A percentile compares a stretch with the other conserved stretches of the same genome.
phyloP scores from a whole-genome alignment of 345 rosid genomes.

The Citrus hindsii region DNA sequence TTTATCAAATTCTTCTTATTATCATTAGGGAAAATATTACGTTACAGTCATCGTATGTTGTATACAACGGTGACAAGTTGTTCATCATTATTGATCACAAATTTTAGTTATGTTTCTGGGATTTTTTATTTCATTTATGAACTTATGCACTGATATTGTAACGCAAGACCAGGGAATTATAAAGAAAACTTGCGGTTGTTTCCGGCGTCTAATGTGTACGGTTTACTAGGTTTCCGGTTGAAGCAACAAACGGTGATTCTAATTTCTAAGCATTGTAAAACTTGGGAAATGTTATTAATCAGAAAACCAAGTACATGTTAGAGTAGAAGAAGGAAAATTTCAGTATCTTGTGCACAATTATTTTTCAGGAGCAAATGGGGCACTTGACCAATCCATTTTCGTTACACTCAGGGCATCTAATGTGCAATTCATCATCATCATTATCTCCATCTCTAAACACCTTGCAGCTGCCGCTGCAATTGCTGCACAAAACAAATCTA shows the following conservation, averaged over 20 bases:
- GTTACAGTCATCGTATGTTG: neutral
- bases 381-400: slow-evolving; percentile 85
- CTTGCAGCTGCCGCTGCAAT: slow-evolving; percentile 73
- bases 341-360: neutral
- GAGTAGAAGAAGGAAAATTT: neutral
- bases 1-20: neutral
- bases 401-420: slow-evolving; percentile 66
- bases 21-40: neutral
- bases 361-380: slow-evolving; percentile 41
- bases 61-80: too few relatives aligned
- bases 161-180: too few relatives aligned
- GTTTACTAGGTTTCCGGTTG: neutral
- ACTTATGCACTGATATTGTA: too few relatives aligned
- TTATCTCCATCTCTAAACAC: slow-evolving; percentile 23
- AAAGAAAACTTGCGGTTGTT: too few relatives aligned
- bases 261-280: neutral
- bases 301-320: neutral
- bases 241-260: neutral
- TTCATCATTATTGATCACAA: neutral
- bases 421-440: slow-evolving; percentile 7
- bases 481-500: slow-evolving; percentile 62
- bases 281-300: neutral
- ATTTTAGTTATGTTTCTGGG: too few relatives aligned
- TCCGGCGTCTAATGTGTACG: too few relatives aligned
- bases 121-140: too few relatives aligned